Base-by-base conservation (phyloP, 2,329 filamentous ascomycete genomes). In the Fusarium albosuccineum region DNA sequence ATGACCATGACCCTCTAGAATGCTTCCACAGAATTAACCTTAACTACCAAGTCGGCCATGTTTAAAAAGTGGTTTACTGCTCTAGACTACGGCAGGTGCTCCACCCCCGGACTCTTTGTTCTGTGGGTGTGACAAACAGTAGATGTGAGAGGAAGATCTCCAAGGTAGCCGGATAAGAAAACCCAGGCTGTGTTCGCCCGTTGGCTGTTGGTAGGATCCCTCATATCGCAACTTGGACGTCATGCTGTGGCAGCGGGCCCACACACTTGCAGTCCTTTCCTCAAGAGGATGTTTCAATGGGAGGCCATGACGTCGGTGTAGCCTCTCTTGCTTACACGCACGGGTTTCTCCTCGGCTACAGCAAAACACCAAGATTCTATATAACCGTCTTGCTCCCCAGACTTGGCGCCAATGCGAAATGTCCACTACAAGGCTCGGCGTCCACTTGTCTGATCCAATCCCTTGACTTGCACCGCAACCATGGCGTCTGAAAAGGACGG, bases 401-500 rank as follows among this genome's bases (percentile, higher is more conserved):
- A 39, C 34, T 40, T 39, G 34, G 48, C 22, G 48, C 48, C 48
- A 51, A 51, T 51, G 36, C 46, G 22, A 22, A 22, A 22, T 22
- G 22, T 22, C 22, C 22, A 22, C 22, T 22, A 22, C 22, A 22
- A 39, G 34, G 36, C 46, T 50, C 14, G 46, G 46, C 46, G 26
- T 37, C 22, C 26, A 22, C 33, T 34, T 48, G 16, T 30, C 16
- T 33, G 44, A 48, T 33, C 42, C 16, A 8, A 17, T 44, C 36
- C 26, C 11, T n/a, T 41, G 16, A 53, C 50, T 54, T 36, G 41
- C 50, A 51, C 48, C 41, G 37, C 16, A 11, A 49, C 4, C 50
- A 62, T 65, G 54, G 41, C 22, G 9, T 45, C 51, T 42, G 63
- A 60, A 39, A 66, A 63, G 27, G 36, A 62, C 34, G 16, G 37